Evolutionary conservation across 2,329 filamentous ascomycete species (phyloP), one percentile per base, ranked within the genome.

Genomic region (Colletotrichum neosansevieriae): DNA sequence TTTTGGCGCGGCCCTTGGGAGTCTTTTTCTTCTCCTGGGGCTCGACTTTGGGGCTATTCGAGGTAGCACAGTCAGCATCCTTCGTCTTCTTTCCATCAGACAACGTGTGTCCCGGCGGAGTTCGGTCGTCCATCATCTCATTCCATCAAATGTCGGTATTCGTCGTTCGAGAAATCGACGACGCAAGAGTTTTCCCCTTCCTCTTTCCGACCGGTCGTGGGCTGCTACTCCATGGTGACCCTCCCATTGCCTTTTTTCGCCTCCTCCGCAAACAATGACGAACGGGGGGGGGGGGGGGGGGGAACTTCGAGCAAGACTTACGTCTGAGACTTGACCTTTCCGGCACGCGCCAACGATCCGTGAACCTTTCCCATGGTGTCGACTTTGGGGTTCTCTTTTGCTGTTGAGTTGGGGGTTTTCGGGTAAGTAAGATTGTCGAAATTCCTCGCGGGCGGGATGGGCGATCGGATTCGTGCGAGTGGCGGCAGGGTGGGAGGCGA

Each of bases 261-360:
- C 61, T 65, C 17, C 49, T n/a, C 32, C 54, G 42, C 29, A 29
- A 29, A 29, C 42, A 9, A 9, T 29, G 29, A 29, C n/a, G 11
- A 42, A 40, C 29, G 11, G 29, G 15, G 32, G 15, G 36, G n/a
- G 51, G 36, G 38, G 11, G 29, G 15, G 32, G 15, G 36, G n/a
- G 51, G 36, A 44, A 34, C n/a, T 17, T 42, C 40, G 54, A 62
- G 49, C 49, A 56, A 69, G 61, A 69, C 66, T 69, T 69, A 69
- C 92, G 92, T 95, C 86, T 95, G 93, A 86, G 93, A 95, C 92
- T 97, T 97, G 91, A 97, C 94, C 90, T 97, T 97, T 88, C 94
- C 94, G 61, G 93, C 93, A 94, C 93, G 93, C 84, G 93, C 93
- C 85, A 96, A 92, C 82, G 93, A 96, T 84, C 93, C 93, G 91